These are phyloP conservation scores for Daldinia concentrica DNA, from an alignment of 495 filamentous ascomycete genomes.

Conservation along the genomic window DNA sequence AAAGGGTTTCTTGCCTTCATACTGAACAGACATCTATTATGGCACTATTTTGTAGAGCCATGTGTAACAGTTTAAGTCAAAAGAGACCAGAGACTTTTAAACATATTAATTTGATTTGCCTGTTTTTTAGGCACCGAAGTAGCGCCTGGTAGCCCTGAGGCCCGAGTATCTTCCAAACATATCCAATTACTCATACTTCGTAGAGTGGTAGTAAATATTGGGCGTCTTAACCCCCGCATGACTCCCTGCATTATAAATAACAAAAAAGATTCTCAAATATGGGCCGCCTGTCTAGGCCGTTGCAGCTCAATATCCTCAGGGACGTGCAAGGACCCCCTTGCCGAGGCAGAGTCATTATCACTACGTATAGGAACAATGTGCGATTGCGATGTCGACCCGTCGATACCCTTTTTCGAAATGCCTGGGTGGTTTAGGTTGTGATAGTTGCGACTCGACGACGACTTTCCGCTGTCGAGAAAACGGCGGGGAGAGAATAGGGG, in stretches of 20 bases:
- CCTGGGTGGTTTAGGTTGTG: constrained; percentile 4
- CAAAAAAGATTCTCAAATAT: constrained; percentile 1
- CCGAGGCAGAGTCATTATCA: constrained; percentile 13
- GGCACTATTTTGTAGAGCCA: too few relatives aligned
- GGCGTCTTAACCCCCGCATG: neutral
- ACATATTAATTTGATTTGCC: too few relatives aligned
- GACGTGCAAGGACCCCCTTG: constrained; percentile 5
- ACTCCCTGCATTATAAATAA: neutral
- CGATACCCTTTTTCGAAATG: constrained; percentile 9
- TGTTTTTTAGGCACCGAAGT: too few relatives aligned
- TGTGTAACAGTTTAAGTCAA: too few relatives aligned
- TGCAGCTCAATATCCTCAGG: constrained; percentile 33
- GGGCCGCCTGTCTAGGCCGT: constrained; percentile 6
- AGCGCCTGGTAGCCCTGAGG: too few relatives aligned
- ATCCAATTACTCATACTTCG: neutral
- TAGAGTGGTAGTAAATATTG: neutral
- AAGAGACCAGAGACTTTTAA: too few relatives aligned
- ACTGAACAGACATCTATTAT: too few relatives aligned
- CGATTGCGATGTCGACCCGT: constrained; percentile 33
- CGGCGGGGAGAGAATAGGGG: constrained; percentile 35
- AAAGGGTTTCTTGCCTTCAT: too few relatives aligned
- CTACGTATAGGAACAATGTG: constrained; percentile 14
- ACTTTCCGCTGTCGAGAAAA: constrained; percentile 30
- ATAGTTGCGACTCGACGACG: constrained; percentile 24
- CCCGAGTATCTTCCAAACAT: neutral